Evolutionary conservation across 2,329 filamentous ascomycete species (phyloP), one percentile per base, ranked within the genome.

Genomic region (Colletotrichum paranaense): DNA sequence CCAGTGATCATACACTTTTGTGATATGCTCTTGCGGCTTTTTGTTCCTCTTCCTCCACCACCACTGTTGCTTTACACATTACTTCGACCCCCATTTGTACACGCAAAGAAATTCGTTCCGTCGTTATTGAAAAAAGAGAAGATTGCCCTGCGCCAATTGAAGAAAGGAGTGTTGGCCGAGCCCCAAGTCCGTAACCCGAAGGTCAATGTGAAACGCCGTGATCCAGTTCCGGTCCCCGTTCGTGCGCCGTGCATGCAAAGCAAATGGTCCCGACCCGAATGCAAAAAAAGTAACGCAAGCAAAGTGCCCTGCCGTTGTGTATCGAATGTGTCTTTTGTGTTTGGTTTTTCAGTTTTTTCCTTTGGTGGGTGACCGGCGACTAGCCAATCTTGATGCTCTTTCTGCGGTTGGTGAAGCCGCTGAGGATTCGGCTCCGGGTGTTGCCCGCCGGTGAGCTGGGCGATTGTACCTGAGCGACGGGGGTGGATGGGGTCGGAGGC

Each of bases 351-450:
- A 56, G 35, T 64, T 65, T 65, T 70, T 56, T 49, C 49, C 24
- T 60, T 28, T 73, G 24, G 26, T 64, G 19, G 46, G 16, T 35
- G 28, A 7, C 19, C 24, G 55, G 70, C 46, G 67, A 64, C 67
- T 73, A 74, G 68, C 72, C 72, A 35, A 80, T 75, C 75, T 79
- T 84, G 76, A 86, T 79, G 77, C 84, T 86, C 77, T 82, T 81
- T 70, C 84, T 81, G 68, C 83, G 81, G 67, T 80, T 79, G 58
- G 80, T 78, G 38, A 85, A 77, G 14, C 82, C 80, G 67, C 79
- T 79, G 52, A 84, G 78, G 60, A 84, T 74, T 22, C 81, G 78
- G 71, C 79, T 82, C 76, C 68, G 67, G 24, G 72, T 71, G 55
- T 78, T 81, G 55, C 75, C 67, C 14, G 75, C 57, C 26, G 78